Base-by-base conservation (phyloP, 1,284 basidiomycete species). In the Cutaneotrichosporon mucoides region DNA sequence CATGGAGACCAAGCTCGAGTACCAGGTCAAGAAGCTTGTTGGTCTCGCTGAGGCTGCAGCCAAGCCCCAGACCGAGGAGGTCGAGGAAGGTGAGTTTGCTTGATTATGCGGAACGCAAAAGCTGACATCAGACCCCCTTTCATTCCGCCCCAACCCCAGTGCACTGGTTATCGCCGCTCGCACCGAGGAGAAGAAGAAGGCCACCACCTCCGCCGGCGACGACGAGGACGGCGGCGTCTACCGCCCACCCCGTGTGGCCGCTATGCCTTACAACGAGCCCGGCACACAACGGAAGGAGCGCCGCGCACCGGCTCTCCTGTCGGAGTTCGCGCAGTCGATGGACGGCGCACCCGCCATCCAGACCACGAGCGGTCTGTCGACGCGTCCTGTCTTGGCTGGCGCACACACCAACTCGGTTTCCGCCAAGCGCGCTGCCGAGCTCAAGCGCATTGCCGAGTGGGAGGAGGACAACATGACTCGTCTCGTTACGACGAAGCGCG, bases 381-480 rank as follows among this genome's bases (percentile, higher is more conserved):
- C 75, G 33, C 68, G 75, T 35, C 75, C 76, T 0, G 70, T 73
- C 5, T 57, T 68, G 37, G 47, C 60, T 34, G 63, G 65, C 33
- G 87, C 88, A 8, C 81, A 82, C 36, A 69, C 75, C 54, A 78
- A 77, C 61, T 71, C 70, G 15, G 57, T 65, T 6, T 73, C 70
- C 4, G 68, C 71, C 15, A 77, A 77, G 54, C 54, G 84, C 80
- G 61, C 86, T 82, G 42, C 81, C 81, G 56, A 81, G 84, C 82
- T 98, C 61, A 85, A 87, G 67, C 84, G 88, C 12, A 87, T 97
- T 80, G 85, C 85, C 55, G 88, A 92, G 65, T 99, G 91, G 77
- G 95, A 99, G 79, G 95, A 98, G 77, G 90, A 92, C 56, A 95
- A 97, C 77, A 93, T 98, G 80, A 92, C 89, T 35, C 86, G 95